These are phyloP conservation scores for Aurinia saxatilis DNA, from an alignment of 345 rosid species.

Conservation along the genomic window DNA sequence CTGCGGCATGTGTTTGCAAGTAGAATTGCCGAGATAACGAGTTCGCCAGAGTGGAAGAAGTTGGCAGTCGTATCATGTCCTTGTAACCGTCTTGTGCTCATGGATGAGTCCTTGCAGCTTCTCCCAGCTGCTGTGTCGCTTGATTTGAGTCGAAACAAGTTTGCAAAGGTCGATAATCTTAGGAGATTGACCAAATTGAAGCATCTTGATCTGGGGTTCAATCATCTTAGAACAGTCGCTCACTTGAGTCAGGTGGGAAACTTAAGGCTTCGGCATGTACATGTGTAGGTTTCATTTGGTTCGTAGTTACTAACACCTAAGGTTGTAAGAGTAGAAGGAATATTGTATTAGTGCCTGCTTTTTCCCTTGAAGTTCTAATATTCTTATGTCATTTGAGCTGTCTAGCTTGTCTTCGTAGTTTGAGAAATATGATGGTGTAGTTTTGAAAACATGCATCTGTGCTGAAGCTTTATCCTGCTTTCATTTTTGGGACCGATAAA, in stretches of 20 bases:
- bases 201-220: constrained; percentile 91
- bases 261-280: background rate
- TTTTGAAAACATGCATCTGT: background rate
- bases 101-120: constrained; percentile 97
- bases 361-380: background rate
- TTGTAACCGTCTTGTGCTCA: constrained; percentile 71
- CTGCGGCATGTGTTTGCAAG: constrained; percentile 87
- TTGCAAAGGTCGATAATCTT: constrained; percentile 80
- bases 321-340: background rate
- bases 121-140: constrained; percentile 93
- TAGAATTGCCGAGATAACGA: constrained; percentile 79
- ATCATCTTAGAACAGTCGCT: constrained; percentile 64
- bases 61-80: constrained; percentile 80
- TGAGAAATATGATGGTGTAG: background rate
- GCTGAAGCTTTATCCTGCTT: constrained; percentile 5
- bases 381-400: background rate
- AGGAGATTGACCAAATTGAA: constrained; percentile 70
- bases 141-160: constrained; percentile 91
- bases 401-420: background rate
- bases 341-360: background rate
- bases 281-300: background rate
- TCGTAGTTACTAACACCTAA: background rate
- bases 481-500: constrained; percentile 25
- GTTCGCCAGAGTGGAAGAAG: constrained; percentile 76
- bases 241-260: constrained; percentile 63